Percentiles rank a stretch among this genome's conserved stretches.
These are phyloP conservation scores for Umbellularia californica DNA, from an alignment of 164 flowering plant species.

Conservation along the genomic window DNA sequence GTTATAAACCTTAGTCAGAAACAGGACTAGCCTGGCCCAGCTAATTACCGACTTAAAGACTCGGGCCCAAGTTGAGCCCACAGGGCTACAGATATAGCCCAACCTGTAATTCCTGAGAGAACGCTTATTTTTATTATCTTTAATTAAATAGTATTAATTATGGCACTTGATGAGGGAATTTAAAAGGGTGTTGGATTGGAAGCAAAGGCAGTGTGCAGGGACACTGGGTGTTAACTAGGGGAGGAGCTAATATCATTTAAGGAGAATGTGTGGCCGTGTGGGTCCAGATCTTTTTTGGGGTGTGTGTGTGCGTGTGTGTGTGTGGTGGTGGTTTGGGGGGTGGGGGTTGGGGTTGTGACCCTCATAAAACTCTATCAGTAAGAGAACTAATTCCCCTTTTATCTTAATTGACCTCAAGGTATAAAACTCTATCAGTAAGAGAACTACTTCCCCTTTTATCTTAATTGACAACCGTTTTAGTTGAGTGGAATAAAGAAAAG, in stretches of 20 bases:
- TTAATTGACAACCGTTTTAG: background rate
- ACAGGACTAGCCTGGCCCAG: background rate
- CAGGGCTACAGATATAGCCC: background rate
- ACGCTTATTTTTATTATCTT: background rate
- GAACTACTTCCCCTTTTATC: too few relatives aligned
- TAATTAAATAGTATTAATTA: background rate
- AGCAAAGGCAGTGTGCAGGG: background rate
- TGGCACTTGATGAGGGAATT: constrained; percentile 3
- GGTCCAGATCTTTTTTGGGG: background rate
- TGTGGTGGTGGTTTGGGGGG: fast-evolving
- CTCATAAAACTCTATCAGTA: background rate
- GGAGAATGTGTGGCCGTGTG: background rate
- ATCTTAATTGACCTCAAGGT: constrained; percentile 1
- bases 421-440: too few relatives aligned
- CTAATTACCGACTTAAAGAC: background rate
- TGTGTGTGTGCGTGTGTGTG: too few relatives aligned
- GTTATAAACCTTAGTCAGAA: too few relatives aligned
- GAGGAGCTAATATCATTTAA: background rate
- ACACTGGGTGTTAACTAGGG: background rate
- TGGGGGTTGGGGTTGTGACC: background rate
- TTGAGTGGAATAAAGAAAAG: background rate
- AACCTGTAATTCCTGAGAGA: too few relatives aligned
- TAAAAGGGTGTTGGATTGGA: constrained; percentile 1
- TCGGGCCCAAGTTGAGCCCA: background rate
- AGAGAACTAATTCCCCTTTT: too few relatives aligned